These are phyloP conservation scores for Tephrocybe rancida DNA, from an alignment of 768 basidiomycete genomes.

Conservation along the genomic window DNA sequence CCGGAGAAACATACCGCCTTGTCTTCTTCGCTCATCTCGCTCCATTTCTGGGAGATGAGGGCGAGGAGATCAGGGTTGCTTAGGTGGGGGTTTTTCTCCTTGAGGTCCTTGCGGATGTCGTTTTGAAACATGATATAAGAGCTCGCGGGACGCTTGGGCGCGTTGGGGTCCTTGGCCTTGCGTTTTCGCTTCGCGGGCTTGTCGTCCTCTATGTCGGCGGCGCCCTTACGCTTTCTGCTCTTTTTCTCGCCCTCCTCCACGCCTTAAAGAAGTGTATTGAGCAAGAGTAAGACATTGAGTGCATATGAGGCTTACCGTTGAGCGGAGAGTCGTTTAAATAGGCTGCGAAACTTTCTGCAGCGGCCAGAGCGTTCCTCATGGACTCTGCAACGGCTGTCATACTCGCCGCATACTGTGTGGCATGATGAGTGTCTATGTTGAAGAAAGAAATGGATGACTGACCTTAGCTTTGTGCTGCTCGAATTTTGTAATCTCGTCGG, in stretches of 20 bases:
- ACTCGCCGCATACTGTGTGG: conserved; percentile 52
- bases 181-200: conserved; percentile 57
- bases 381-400: conserved; percentile 59
- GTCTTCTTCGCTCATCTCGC: conserved; percentile 60
- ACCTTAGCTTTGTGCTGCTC: conserved; percentile 38
- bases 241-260: conserved; percentile 23
- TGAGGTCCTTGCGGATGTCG: conserved; percentile 76
- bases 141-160: conserved; percentile 90
- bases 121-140: conserved; percentile 97
- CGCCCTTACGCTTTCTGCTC: conserved; percentile 57
- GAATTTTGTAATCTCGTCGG: conserved; percentile 28
- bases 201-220: conserved; percentile 40
- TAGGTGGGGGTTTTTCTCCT: conserved; percentile 62
- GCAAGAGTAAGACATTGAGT: conserved; percentile 16
- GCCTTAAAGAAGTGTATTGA: conserved; percentile 12
- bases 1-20: conserved; percentile 64
- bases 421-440: conserved; percentile 15
- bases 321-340: conserved; percentile 38
- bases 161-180: conserved; percentile 88
- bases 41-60: conserved; percentile 78
- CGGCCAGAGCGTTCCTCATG: conserved; percentile 62
- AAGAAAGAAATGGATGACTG: conserved; percentile 7
- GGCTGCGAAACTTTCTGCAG: conserved; percentile 63
- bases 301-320: conserved; percentile 11
- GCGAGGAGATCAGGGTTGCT: conserved; percentile 72